phyloP scores from a whole-genome alignment of 495 filamentous ascomycete genomes.

The Tuber magnatum region DNA sequence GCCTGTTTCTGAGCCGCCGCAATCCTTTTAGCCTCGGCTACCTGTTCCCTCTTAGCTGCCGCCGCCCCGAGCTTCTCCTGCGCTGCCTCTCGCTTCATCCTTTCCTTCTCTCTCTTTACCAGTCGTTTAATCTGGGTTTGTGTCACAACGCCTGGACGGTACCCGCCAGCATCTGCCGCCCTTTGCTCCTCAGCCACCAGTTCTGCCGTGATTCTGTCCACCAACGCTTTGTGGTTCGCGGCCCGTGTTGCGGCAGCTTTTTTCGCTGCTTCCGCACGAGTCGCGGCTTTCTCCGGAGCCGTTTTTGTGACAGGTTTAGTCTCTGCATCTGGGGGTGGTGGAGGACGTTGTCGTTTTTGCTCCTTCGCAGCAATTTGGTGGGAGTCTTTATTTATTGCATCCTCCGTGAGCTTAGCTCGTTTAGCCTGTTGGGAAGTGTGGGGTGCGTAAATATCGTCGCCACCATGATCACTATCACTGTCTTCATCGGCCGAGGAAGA shows the following conservation, averaged over 20 bases:
- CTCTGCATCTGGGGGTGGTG: background rate
- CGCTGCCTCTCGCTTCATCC: background rate
- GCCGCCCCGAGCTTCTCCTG: background rate
- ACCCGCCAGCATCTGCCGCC: background rate
- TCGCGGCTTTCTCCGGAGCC: background rate
- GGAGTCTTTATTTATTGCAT: no score
- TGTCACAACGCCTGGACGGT: background rate
- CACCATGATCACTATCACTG: background rate
- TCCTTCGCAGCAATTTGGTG: accelerated
- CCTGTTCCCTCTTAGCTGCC: background rate
- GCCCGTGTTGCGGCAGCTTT: background rate
- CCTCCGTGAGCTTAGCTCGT: background rate
- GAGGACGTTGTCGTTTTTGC: accelerated
- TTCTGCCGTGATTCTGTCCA: background rate
- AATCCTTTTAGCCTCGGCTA: background rate
- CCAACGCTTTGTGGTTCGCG: background rate
- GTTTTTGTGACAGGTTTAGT: background rate
- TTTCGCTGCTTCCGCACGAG: background rate
- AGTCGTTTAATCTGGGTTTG: background rate
- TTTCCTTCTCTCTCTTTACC: background rate
- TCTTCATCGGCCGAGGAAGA: background rate
- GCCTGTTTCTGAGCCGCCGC: background rate
- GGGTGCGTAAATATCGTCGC: background rate
- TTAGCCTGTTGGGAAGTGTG: background rate
- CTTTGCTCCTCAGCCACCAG: background rate